phyloP scores from a whole-genome alignment of 2,329 filamentous ascomycete species.

The Alternaria atra region DNA sequence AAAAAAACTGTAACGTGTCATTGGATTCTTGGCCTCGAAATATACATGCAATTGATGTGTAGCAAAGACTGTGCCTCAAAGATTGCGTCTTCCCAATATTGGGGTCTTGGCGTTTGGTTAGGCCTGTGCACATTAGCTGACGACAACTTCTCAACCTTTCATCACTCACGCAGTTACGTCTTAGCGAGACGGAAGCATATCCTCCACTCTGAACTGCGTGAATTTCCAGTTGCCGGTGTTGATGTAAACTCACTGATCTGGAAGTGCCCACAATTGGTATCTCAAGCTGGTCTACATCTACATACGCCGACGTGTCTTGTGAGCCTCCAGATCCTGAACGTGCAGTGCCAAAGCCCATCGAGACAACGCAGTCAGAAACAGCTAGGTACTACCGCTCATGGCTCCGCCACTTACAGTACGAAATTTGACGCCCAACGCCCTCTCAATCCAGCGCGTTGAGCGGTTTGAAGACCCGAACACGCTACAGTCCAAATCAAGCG shows the following conservation, averaged over 20 bases:
- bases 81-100: slow-evolving; percentile 8
- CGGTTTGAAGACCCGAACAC: slow-evolving; percentile 70
- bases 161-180: neutral
- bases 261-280: neutral
- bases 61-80: neutral
- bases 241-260: neutral
- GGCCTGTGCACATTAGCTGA: slow-evolving; percentile 9
- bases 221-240: neutral
- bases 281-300: neutral
- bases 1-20: neutral
- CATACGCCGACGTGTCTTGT: neutral
- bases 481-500: slow-evolving; percentile 41
- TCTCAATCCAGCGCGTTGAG: slow-evolving; percentile 77
- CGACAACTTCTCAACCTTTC: slow-evolving; percentile 3
- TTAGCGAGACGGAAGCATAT: neutral
- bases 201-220: neutral
- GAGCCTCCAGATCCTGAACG: neutral
- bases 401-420: slow-evolving; percentile 73
- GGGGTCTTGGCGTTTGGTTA: slow-evolving; percentile 19
- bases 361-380: neutral
- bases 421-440: slow-evolving; percentile 78
- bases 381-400: slow-evolving; percentile 22
- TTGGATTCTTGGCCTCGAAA: neutral
- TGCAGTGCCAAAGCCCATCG: neutral
- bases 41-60: neutral